Conservation (phyloP, 352 stramenopile species). For the Phytophthora sojae region DNA sequence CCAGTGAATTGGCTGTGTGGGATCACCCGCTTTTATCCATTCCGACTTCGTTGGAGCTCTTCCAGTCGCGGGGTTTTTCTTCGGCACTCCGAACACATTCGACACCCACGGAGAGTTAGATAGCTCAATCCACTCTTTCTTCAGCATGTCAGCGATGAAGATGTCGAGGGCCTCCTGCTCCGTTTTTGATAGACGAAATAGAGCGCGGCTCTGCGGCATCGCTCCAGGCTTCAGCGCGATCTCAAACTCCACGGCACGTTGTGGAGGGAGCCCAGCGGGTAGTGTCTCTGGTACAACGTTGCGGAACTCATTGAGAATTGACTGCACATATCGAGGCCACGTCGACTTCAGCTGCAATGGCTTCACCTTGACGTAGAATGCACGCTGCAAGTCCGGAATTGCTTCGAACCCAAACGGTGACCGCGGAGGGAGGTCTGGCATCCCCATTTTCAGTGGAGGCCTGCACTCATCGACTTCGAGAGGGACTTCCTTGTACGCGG, state of each 20-base stretch:
- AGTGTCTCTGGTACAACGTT: background rate
- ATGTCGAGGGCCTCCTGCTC: background rate
- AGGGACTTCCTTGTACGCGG: background rate
- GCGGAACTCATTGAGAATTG: background rate
- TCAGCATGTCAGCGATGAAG: background rate
- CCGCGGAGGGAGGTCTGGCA: background rate
- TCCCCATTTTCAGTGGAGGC: background rate
- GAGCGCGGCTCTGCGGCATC: background rate
- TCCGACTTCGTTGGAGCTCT: background rate
- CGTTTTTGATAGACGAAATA: background rate
- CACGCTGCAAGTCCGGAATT: background rate
- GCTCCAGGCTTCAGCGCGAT: background rate
- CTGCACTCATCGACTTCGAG: background rate
- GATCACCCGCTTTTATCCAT: background rate
- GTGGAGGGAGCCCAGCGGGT: background rate
- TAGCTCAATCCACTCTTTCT: background rate
- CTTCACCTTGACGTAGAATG: background rate
- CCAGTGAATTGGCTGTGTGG: background rate
- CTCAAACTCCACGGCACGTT: background rate
- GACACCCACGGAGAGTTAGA: background rate
- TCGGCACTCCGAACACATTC: background rate
- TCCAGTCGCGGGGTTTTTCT: background rate
- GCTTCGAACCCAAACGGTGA: background rate
- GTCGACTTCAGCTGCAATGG: background rate
- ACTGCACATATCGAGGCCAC: background rate